These are phyloP conservation scores for Pseudocercospora pini-densiflorae DNA, from an alignment of 2,329 filamentous ascomycete species.

Conservation along the genomic window DNA sequence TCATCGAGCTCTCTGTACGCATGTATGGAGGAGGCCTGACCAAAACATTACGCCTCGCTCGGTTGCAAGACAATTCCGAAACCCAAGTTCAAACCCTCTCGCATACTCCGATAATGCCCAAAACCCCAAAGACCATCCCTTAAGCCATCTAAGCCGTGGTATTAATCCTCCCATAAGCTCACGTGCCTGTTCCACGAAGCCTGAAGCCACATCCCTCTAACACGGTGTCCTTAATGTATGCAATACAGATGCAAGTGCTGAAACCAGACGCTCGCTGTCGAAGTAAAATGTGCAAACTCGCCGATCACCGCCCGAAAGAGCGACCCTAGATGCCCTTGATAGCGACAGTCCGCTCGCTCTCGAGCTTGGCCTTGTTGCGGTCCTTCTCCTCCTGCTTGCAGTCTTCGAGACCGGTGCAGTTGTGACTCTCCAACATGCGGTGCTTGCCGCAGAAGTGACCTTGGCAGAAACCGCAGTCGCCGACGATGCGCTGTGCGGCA, in stretches of 20 bases:
- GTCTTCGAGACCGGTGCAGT: conserved; percentile 89
- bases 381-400: conserved; percentile 98
- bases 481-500: conserved; percentile 87
- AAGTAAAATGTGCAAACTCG: background rate
- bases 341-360: conserved; percentile 89
- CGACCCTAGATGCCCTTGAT: conserved; percentile 77
- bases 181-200: conserved; percentile 9
- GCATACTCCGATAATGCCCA: background rate
- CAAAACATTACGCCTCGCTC: conserved; percentile 11
- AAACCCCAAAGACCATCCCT: background rate
- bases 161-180: conserved; percentile 8
- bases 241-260: conserved; percentile 1
- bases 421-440: conserved; percentile 90
- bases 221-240: background rate
- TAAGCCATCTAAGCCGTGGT: background rate
- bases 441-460: conserved; percentile 96
- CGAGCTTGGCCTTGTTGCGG: conserved; percentile 88
- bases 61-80: background rate
- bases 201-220: background rate
- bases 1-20: conserved; percentile 10
- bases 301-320: background rate
- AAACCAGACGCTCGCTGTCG: conserved; percentile 1
- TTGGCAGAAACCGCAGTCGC: conserved; percentile 93
- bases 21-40: conserved; percentile 6
- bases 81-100: background rate